These are phyloP conservation scores for Grosmannia clavigera DNA, from an alignment of 2,329 filamentous ascomycete species.

Conservation along the genomic window DNA sequence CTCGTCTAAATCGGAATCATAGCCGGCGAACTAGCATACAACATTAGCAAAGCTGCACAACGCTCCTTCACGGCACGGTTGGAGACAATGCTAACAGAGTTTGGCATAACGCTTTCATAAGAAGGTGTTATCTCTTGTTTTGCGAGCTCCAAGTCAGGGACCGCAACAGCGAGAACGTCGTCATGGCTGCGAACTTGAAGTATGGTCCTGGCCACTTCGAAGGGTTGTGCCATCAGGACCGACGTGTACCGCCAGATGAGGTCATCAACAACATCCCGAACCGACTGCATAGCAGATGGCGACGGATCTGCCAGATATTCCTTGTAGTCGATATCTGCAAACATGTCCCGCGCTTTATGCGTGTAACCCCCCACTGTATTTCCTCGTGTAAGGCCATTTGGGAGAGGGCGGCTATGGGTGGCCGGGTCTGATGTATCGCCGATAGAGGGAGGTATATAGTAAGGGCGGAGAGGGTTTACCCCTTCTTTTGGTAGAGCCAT, in stretches of 20 bases:
- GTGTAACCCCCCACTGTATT: constrained; percentile 25
- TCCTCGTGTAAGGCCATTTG: not conserved
- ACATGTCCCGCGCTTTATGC: constrained; percentile 66
- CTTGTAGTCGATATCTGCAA: constrained; percentile 84
- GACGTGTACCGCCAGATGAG: constrained; percentile 86
- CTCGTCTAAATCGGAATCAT: constrained; percentile 63
- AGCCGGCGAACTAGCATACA: constrained; percentile 35
- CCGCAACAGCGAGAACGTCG: constrained; percentile 22
- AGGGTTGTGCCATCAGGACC: constrained; percentile 82
- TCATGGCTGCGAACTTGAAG: constrained; percentile 62
- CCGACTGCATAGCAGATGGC: constrained; percentile 60
- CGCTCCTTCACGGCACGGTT: not conserved
- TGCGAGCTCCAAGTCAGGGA: not conserved
- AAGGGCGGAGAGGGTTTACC: constrained; percentile 55
- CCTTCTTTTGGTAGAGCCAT: constrained; percentile 35
- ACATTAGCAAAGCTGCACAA: not conserved
- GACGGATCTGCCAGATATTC: constrained; percentile 70
- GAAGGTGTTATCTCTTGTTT: not conserved
- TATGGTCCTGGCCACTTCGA: constrained; percentile 92
- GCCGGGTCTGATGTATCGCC: constrained; percentile 28
- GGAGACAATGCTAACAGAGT: not conserved
- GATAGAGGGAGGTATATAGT: constrained; percentile 53
- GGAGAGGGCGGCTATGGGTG: constrained; percentile 17
- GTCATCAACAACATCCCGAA: constrained; percentile 69
- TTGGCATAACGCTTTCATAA: constrained; percentile 1